A percentile compares a stretch with the other conserved stretches of the same genome.
Conservation (phyloP, 257 asterid species). For the Galeopsis tetrahit region DNA sequence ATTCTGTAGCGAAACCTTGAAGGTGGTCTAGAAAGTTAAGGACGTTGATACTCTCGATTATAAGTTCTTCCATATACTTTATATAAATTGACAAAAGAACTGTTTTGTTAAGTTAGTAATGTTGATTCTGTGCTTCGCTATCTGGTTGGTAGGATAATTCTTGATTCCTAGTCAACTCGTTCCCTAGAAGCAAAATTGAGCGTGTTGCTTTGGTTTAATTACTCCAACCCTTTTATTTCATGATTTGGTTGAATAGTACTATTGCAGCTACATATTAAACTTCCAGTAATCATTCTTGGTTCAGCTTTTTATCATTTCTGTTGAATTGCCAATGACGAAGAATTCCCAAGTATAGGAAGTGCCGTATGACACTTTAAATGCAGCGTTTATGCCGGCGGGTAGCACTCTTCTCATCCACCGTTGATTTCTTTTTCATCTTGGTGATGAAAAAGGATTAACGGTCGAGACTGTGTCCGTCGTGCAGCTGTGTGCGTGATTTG, state of each 20-base stretch:
- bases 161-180: constrained; percentile 59
- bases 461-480: constrained; percentile 47
- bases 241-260: neutral
- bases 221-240: neutral
- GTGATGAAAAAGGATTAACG: constrained; percentile 36
- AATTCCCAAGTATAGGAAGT: constrained; percentile 86
- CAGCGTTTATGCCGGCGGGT: constrained; percentile 38
- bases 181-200: constrained; percentile 73
- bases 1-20: no score
- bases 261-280: neutral
- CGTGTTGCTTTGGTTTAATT: constrained; percentile 35
- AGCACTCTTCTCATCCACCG: constrained; percentile 50
- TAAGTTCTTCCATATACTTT: no score
- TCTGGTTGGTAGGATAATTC: constrained; percentile 57
- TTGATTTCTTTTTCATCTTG: constrained; percentile 26
- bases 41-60: no score
- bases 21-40: no score
- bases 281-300: no score
- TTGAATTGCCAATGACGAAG: constrained; percentile 58
- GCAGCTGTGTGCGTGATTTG: constrained; percentile 68
- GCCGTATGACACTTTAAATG: constrained; percentile 81
- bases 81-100: no score
- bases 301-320: no score
- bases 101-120: no score
- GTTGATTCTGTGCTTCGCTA: constrained; percentile 46